Conservation (phyloP, 352 stramenopile species). For the Phytophthora multivora region DNA sequence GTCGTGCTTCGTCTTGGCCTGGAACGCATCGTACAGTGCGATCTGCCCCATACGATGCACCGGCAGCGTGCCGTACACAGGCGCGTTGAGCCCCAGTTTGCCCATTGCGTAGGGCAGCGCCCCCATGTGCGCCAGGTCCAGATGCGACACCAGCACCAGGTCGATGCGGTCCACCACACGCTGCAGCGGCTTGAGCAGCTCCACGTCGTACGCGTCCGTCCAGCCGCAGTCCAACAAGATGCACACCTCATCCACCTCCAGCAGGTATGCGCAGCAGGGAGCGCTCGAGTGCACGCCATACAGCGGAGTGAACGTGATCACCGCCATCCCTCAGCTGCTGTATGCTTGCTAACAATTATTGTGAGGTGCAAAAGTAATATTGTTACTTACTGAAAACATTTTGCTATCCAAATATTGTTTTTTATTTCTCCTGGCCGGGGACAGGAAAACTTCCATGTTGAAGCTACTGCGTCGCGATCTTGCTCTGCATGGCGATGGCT, state of each 20-base stretch:
- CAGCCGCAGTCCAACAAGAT: slow-evolving; percentile 93
- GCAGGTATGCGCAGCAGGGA: slow-evolving; percentile 85
- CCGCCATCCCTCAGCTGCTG: slow-evolving; percentile 56
- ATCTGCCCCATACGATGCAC: slow-evolving; percentile 98
- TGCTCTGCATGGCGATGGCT: slow-evolving; percentile 23
- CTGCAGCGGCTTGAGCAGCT: slow-evolving; percentile 83
- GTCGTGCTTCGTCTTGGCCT: slow-evolving; percentile 92
- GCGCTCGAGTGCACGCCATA: slow-evolving; percentile 86
- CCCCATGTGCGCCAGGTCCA: slow-evolving; percentile 91
- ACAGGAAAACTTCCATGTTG: background rate
- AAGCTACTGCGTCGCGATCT: slow-evolving; percentile 30
- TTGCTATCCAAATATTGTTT: background rate
- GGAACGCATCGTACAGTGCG: slow-evolving; percentile 95
- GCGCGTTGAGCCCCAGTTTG: slow-evolving; percentile 82
- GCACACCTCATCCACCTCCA: slow-evolving; percentile 92
- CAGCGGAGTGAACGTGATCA: slow-evolving; percentile 92
- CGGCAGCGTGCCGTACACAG: slow-evolving; percentile 94
- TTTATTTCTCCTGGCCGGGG: background rate
- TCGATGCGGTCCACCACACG: slow-evolving; percentile 86
- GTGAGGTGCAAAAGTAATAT: background rate
- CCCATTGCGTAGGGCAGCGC: slow-evolving; percentile 90
- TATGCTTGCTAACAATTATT: background rate
- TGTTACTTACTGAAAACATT: background rate
- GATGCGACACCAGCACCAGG: slow-evolving; percentile 90
- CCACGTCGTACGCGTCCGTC: slow-evolving; percentile 88